Evolutionary conservation across 192 early-diverging fungal species (phyloP).

Genomic region (Backusella australiensis): DNA sequence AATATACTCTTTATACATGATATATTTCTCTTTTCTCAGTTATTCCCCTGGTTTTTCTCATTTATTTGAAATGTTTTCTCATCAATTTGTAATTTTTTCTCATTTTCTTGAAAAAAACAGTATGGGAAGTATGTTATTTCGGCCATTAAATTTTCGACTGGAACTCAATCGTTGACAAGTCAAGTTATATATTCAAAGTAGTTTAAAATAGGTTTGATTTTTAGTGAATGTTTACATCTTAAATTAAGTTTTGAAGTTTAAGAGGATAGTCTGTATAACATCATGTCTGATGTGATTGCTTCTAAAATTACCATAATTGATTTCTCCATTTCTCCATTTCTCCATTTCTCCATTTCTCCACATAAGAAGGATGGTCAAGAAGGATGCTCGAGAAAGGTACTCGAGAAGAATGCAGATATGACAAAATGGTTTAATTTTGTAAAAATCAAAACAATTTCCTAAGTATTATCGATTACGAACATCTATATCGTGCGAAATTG

Average conservation of each 20-base stretch:
- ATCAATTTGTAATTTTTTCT: too few species aligned
- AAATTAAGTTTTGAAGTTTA: constrained; percentile 4
- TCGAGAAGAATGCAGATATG: not conserved
- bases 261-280: not conserved
- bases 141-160: not conserved
- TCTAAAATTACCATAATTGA: not conserved
- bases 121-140: not conserved
- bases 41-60: too few species aligned
- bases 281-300: not conserved
- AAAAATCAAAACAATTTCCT: not conserved
- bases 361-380: not conserved
- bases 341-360: not conserved
- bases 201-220: not conserved
- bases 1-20: too few species aligned
- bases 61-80: too few species aligned
- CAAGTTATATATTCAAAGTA: not conserved
- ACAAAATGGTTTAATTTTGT: not conserved
- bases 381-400: not conserved
- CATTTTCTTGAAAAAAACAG: too few species aligned
- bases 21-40: too few species aligned
- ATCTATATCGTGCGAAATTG: not conserved
- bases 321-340: not conserved
- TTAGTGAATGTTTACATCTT: not conserved
- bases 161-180: not conserved
- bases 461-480: constrained; percentile 4